Evolutionary conservation across 495 filamentous ascomycete genomes (phyloP).

Genomic region (Immersiella caudata): DNA sequence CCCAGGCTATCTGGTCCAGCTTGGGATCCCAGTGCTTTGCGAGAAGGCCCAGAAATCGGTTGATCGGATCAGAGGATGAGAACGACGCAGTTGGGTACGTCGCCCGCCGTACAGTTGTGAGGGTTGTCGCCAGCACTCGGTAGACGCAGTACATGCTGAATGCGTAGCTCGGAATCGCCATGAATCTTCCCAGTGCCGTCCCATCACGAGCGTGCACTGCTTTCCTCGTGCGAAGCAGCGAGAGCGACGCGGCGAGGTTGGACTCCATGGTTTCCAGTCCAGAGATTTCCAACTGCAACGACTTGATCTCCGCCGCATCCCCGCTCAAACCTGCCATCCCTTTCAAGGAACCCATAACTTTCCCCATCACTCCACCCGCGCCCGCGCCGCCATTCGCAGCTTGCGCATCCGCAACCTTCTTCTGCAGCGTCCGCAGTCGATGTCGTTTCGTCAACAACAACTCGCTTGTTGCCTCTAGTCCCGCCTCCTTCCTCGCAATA

Average conservation of each 20-base stretch:
- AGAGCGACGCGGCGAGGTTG: slow-evolving; percentile 63
- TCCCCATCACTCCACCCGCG: slow-evolving; percentile 63
- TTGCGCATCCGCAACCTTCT: slow-evolving; percentile 56
- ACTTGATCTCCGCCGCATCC: slow-evolving; percentile 63
- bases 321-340: slow-evolving; percentile 57
- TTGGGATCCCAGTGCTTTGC: slow-evolving; percentile 73
- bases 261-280: slow-evolving; percentile 75
- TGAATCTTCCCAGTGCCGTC: slow-evolving; percentile 61
- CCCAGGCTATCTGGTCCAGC: slow-evolving; percentile 71
- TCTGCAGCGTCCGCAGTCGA: slow-evolving; percentile 65
- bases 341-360: slow-evolving; percentile 59
- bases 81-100: slow-evolving; percentile 57
- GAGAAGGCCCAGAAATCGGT: slow-evolving; percentile 71
- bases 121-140: slow-evolving; percentile 66
- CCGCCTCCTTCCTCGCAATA: slow-evolving; percentile 70
- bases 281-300: slow-evolving; percentile 72
- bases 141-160: slow-evolving; percentile 80
- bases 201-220: slow-evolving; percentile 63
- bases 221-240: slow-evolving; percentile 58
- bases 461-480: slow-evolving; percentile 73
- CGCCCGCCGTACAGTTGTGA: slow-evolving; percentile 62
- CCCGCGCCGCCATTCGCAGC: slow-evolving; percentile 28
- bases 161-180: slow-evolving; percentile 60
- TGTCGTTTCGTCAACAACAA: slow-evolving; percentile 71
- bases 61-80: slow-evolving; percentile 74